phyloP scores from a whole-genome alignment of 129 eudicot species.

The Saposhnikovia divaricata region DNA sequence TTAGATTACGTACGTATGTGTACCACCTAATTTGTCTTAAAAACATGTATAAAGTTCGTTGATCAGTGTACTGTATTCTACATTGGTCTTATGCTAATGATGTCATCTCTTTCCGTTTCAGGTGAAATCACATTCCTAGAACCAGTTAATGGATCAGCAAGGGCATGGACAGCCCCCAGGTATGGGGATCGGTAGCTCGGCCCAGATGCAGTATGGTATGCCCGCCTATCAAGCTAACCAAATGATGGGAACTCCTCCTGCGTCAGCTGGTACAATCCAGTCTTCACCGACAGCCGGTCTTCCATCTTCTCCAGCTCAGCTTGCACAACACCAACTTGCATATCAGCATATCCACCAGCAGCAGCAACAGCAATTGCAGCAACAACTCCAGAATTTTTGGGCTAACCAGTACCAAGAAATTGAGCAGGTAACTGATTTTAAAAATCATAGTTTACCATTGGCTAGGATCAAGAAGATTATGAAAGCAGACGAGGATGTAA shows the following conservation, averaged over 20 bases:
- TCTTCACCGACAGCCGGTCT: constrained; percentile 34
- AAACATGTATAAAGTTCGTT: background rate
- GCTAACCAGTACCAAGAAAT: constrained; percentile 51
- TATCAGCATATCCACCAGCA: constrained; percentile 61
- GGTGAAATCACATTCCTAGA: background rate
- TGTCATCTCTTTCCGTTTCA: background rate
- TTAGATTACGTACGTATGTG: background rate
- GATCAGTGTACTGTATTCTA: background rate
- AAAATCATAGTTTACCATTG: constrained; percentile 56
- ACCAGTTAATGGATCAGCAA: constrained; percentile 45
- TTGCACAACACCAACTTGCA: constrained; percentile 56
- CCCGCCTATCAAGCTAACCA: constrained; percentile 42
- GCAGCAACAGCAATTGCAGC: constrained; percentile 54
- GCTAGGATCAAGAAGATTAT: constrained; percentile 65
- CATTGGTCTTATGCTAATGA: background rate
- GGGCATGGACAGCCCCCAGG: constrained; percentile 46
- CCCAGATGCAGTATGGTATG: constrained; percentile 34
- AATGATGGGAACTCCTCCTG: constrained; percentile 30
- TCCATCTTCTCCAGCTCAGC: constrained; percentile 36
- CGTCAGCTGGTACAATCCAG: constrained; percentile 31
- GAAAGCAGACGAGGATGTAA: constrained; percentile 62
- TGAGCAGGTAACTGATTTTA: constrained; percentile 52
- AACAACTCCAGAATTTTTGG: constrained; percentile 56
- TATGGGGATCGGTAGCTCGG: constrained; percentile 25
- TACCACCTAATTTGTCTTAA: background rate